phyloP scores from a whole-genome alignment of 805 yeast species.

The Kazachstania kunashirensis region DNA sequence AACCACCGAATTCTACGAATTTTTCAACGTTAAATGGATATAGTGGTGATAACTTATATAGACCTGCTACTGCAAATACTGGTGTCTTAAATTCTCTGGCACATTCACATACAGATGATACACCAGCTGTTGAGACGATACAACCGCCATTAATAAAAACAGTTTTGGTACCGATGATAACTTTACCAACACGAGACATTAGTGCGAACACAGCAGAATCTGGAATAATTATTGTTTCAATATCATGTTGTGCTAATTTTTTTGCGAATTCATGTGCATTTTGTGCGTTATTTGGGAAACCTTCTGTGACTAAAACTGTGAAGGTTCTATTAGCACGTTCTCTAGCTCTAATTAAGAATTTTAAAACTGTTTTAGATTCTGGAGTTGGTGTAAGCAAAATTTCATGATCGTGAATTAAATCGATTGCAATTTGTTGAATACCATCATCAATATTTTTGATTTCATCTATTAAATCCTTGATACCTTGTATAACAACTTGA shows the following conservation, averaged over 20 bases:
- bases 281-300: slow-evolving; percentile 78
- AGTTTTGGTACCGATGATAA: slow-evolving; percentile 81
- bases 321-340: slow-evolving; percentile 68
- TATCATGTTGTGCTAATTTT: slow-evolving; percentile 70
- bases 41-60: slow-evolving; percentile 83
- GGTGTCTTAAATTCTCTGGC: slow-evolving; percentile 96
- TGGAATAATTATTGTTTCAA: slow-evolving; percentile 84
- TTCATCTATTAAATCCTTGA: slow-evolving; percentile 86
- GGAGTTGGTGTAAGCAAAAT: slow-evolving; percentile 86
- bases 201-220: slow-evolving; percentile 90
- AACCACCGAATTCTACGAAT: slow-evolving; percentile 82
- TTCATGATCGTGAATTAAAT: slow-evolving; percentile 88
- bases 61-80: slow-evolving; percentile 88
- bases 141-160: slow-evolving; percentile 97
- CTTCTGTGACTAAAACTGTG: slow-evolving; percentile 85
- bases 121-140: slow-evolving; percentile 79
- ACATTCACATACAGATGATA: slow-evolving; percentile 85
- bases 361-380: slow-evolving; percentile 76
- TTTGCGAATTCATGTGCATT: slow-evolving; percentile 73
- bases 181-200: slow-evolving; percentile 96
- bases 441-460: slow-evolving; percentile 83
- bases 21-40: slow-evolving; percentile 84
- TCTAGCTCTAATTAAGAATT: slow-evolving; percentile 77
- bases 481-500: slow-evolving; percentile 82
- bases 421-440: slow-evolving; percentile 82